These are phyloP conservation scores for Eutypa lata DNA, from an alignment of 2,329 filamentous ascomycete genomes.

Conservation along the genomic window DNA sequence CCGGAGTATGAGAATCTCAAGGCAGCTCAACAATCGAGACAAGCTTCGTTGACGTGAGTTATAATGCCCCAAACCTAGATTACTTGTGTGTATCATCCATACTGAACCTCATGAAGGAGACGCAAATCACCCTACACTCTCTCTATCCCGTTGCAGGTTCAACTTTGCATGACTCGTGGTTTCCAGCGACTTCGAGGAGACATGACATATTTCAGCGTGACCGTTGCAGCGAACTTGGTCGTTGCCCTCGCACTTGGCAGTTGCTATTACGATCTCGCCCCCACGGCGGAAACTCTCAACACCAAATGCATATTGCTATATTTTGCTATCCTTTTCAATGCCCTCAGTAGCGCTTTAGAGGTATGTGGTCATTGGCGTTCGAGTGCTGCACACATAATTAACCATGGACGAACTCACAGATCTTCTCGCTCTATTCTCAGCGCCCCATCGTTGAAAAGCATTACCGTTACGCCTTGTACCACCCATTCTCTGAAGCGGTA, in stretches of 20 bases:
- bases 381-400: constrained; percentile 18
- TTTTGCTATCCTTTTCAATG: constrained; percentile 25
- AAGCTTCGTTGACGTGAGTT: constrained; percentile 12
- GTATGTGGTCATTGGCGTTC: neutral
- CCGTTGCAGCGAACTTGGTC: constrained; percentile 42
- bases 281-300: constrained; percentile 54
- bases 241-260: constrained; percentile 56
- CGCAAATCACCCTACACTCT: constrained; percentile 63
- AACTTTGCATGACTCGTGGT: constrained; percentile 56
- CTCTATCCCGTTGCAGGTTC: constrained; percentile 59
- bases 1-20: constrained; percentile 9
- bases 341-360: constrained; percentile 12
- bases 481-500: constrained; percentile 79
- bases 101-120: constrained; percentile 52
- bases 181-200: constrained; percentile 66
- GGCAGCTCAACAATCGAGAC: constrained; percentile 7
- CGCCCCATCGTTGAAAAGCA: constrained; percentile 91
- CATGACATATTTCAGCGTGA: constrained; percentile 62
- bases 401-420: constrained; percentile 16
- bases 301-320: constrained; percentile 14
- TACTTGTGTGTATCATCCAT: constrained; percentile 46
- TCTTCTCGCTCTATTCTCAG: constrained; percentile 45
- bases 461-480: constrained; percentile 78
- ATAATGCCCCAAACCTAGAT: neutral
- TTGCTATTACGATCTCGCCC: constrained; percentile 58